Percentiles rank a stretch among this genome's conserved stretches.
phyloP scores from a whole-genome alignment of 1,139 yeast genomes.

The Taiozyma onychis region DNA sequence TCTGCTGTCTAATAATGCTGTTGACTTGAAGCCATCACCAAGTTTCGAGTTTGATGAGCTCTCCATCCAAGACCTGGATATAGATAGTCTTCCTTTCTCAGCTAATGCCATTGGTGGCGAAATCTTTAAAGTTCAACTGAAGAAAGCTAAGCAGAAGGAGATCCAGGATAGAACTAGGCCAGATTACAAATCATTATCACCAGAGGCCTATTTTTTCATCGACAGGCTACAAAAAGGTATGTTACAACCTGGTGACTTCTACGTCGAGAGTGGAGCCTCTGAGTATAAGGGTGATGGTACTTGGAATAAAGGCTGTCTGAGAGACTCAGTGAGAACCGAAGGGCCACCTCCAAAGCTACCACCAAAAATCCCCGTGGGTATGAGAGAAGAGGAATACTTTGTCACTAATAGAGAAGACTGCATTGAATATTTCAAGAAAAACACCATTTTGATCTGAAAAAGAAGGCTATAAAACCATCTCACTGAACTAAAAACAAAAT shows the following conservation, averaged over 20 bases:
- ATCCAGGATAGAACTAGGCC: background rate
- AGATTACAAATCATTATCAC: conserved; percentile 8
- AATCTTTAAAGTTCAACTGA: background rate
- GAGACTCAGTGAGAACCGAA: conserved; percentile 13
- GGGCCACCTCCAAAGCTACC: conserved; percentile 40
- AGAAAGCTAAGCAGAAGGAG: conserved; percentile 3
- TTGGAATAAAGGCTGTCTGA: conserved; percentile 24
- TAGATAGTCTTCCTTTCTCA: conserved; percentile 15
- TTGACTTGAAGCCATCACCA: background rate
- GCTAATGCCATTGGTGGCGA: conserved; percentile 16
- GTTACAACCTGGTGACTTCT: conserved; percentile 16
- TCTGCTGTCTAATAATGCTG: background rate
- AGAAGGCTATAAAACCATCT: no score
- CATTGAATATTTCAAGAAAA: conserved; percentile 9
- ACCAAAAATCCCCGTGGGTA: conserved; percentile 49
- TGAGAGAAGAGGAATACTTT: conserved; percentile 42
- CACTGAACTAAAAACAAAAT: no score
- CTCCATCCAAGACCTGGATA: background rate
- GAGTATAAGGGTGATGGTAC: conserved; percentile 36
- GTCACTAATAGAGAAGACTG: conserved; percentile 11
- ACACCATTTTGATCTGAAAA: background rate
- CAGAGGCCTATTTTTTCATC: conserved; percentile 15
- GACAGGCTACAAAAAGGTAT: conserved; percentile 22
- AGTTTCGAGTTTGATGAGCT: background rate
- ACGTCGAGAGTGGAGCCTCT: conserved; percentile 22